Evolutionary conservation across 2,329 filamentous ascomycete species (phyloP).

Genomic region (Colletotrichum cuscutae): DNA sequence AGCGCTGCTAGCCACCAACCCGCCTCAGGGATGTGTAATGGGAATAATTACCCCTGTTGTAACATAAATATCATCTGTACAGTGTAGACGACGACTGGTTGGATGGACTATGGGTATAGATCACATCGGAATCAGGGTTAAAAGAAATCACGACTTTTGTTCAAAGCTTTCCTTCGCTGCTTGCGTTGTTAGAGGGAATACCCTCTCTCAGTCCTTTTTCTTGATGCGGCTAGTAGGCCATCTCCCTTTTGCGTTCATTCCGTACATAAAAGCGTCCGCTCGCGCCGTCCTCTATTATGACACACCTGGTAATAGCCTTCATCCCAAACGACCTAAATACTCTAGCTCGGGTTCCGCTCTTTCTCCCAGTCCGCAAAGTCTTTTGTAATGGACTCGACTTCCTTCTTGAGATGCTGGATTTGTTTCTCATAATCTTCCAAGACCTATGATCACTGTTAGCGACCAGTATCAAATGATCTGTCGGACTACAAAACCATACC

Average conservation of each 20-base stretch:
- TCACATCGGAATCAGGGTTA: slow-evolving; percentile 3
- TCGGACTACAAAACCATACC: slow-evolving; percentile 55
- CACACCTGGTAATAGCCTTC: not conserved
- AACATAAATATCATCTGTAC: slow-evolving; percentile 34
- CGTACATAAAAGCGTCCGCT: slow-evolving; percentile 1
- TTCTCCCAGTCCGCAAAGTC: slow-evolving; percentile 68
- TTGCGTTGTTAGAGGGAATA: not conserved
- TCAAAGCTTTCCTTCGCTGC: not conserved
- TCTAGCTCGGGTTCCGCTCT: slow-evolving; percentile 51
- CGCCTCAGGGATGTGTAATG: slow-evolving; percentile 12
- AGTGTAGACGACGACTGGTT: slow-evolving; percentile 17
- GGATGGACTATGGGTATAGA: slow-evolving; percentile 24
- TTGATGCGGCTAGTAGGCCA: not conserved
- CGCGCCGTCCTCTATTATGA: slow-evolving; percentile 15
- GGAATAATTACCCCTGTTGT: slow-evolving; percentile 31
- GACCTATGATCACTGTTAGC: slow-evolving; percentile 61
- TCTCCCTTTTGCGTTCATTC: not conserved
- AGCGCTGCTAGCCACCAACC: not conserved
- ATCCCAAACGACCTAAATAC: not conserved
- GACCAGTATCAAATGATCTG: not conserved
- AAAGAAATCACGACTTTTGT: slow-evolving; percentile 23
- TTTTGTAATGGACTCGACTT: slow-evolving; percentile 71
- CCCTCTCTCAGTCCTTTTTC: not conserved
- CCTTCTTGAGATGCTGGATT: slow-evolving; percentile 78
- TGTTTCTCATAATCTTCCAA: slow-evolving; percentile 86